phyloP scores from a whole-genome alignment of 192 early-diverging fungal genomes.

The Linnemannia hyalina region DNA sequence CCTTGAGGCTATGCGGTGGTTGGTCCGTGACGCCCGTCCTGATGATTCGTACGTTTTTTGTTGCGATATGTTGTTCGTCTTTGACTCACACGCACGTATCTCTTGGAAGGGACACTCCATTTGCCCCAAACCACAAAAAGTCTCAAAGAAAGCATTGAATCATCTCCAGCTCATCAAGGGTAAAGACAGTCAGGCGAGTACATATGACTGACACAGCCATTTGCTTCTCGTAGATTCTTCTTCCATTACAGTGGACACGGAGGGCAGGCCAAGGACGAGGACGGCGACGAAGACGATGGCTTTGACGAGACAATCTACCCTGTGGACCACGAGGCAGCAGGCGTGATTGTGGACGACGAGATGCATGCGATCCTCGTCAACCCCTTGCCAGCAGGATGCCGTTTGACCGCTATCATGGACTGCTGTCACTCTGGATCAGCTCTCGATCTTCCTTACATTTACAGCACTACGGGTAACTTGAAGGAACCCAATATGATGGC shows the following conservation, averaged over 20 bases:
- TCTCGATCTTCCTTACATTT: constrained; percentile 85
- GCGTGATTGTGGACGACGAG: constrained; percentile 79
- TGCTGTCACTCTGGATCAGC: constrained; percentile 90
- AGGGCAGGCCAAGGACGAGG: constrained; percentile 64
- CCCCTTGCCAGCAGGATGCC: constrained; percentile 72
- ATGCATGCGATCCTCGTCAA: constrained; percentile 83
- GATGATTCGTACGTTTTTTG: constrained; percentile 73
- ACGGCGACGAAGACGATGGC: constrained; percentile 85
- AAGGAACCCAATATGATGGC: constrained; percentile 65
- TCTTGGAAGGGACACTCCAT: background rate
- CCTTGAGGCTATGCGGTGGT: constrained; percentile 80
- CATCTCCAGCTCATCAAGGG: no score
- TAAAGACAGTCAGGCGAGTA: no score
- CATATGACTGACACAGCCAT: no score
- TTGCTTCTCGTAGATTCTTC: constrained; percentile 66
- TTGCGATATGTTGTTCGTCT: background rate
- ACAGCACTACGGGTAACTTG: constrained; percentile 73
- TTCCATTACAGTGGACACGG: constrained; percentile 90
- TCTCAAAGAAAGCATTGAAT: no score
- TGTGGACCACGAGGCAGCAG: constrained; percentile 62
- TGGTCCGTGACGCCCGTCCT: constrained; percentile 76
- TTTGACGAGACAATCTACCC: constrained; percentile 87
- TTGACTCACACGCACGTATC: background rate
- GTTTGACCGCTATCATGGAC: constrained; percentile 88
- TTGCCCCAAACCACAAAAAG: background rate